Conservation (phyloP, 805 yeast genomes). For the Metschnikowia orientalis region DNA sequence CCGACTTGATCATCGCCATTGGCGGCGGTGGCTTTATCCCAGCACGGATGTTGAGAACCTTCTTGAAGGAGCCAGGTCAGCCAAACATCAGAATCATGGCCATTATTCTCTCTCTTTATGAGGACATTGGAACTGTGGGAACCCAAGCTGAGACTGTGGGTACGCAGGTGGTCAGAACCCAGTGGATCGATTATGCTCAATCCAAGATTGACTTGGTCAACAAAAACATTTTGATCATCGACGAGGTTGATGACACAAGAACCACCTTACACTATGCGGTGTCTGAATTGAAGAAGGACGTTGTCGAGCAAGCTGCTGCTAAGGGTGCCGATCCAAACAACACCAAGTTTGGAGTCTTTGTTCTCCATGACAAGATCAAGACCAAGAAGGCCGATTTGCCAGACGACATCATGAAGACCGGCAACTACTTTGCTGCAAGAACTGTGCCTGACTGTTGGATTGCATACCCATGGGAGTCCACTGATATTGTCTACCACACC, state of each 20-base stretch:
- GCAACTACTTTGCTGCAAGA: slow-evolving; percentile 68
- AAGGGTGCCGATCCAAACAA: slow-evolving; percentile 55
- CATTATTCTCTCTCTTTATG: slow-evolving; percentile 86
- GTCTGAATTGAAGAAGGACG: slow-evolving; percentile 64
- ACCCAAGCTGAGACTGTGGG: slow-evolving; percentile 18
- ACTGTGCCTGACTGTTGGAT: slow-evolving; percentile 79
- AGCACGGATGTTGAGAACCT: slow-evolving; percentile 91
- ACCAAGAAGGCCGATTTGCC: slow-evolving; percentile 75
- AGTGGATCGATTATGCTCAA: slow-evolving; percentile 83
- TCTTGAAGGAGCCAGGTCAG: slow-evolving; percentile 79
- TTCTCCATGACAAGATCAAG: slow-evolving; percentile 79
- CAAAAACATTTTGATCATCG: slow-evolving; percentile 75
- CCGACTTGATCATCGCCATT: slow-evolving; percentile 71
- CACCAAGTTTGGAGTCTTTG: slow-evolving; percentile 72
- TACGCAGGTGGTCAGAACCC: slow-evolving; percentile 70
- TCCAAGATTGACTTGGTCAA: slow-evolving; percentile 57
- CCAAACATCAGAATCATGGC: slow-evolving; percentile 94
- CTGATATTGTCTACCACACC: slow-evolving; percentile 76
- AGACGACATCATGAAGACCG: slow-evolving; percentile 53
- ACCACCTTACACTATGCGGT: slow-evolving; percentile 85
- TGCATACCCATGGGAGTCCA: slow-evolving; percentile 89
- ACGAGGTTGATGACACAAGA: slow-evolving; percentile 90
- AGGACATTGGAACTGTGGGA: slow-evolving; percentile 64
- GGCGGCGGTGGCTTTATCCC: slow-evolving; percentile 99
- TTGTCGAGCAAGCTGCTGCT: slow-evolving; percentile 53